Base-by-base conservation (phyloP, 129 eudicot species). In the Deinandra increscens region DNA sequence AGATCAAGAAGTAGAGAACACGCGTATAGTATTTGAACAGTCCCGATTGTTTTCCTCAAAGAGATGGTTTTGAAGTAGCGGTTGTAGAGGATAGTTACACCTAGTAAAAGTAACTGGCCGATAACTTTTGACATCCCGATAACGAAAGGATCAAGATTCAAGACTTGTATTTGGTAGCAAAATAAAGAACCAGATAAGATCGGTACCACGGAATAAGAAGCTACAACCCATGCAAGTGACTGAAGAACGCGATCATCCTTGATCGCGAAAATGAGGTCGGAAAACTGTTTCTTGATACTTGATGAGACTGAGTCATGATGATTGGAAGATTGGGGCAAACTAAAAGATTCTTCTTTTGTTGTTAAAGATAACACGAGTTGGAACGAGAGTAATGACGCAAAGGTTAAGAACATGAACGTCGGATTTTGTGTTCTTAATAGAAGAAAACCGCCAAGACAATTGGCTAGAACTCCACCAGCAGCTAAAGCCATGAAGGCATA, bases 401-500 rank as follows among this genome's bases (percentile, higher is more conserved):
- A 93, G 50, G 81, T 67, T 10, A 89, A 63, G 60, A 90, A 82
- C 83, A 93, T 83, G 51, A 81, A 75, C 66, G 56, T 83, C 3
- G 92, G 78, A 42, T 85, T 74, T 8, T 71, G 90, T 18, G 90
- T 66, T 82, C 60, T 89, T 4, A 82, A 41, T 3, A 93, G 59
- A 70, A 74, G 80, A 81, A 75, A 81, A 0, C 99, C 99, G 9
- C 96, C 95, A 1, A 93, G 55, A 59, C 84, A 85, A 69, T 93
- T 87, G 50, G 93, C 99, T 26, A 89, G 55, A 55, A 93, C 79
- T 18, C 97, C 97, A 17, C 97, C 99, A 13, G 81, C 65, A 20
- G 99, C 99, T 54, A 82, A 83, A 46, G 97, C 95, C 90, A 87
- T 93, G 70, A 87, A 83, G 3, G 97, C 91, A n/a, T 89, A 89